Percentiles rank a stretch among this genome's conserved stretches.
Evolutionary conservation across 2,329 filamentous ascomycete species (phyloP).

Genomic region (Botrytis galanthina): DNA sequence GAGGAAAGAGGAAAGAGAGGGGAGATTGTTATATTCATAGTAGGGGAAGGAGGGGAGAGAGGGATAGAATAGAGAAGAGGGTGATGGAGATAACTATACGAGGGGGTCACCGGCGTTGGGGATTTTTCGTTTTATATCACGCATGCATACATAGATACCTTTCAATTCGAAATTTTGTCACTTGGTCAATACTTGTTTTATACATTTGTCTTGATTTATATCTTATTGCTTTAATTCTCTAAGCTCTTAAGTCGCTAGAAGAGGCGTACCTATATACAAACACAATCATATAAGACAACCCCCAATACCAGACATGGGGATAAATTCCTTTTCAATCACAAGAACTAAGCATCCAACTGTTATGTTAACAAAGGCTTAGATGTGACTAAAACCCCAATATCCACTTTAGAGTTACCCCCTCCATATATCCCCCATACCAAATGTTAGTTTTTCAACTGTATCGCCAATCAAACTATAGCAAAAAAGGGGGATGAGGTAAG

Average conservation of each 20-base stretch:
- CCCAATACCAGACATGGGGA: background rate
- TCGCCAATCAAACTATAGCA: background rate
- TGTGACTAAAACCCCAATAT: background rate
- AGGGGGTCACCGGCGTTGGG: background rate
- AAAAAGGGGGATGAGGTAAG: background rate
- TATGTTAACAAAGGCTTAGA: background rate
- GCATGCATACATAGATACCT: background rate
- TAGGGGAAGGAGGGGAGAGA: too few relatives aligned
- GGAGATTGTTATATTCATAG: background rate
- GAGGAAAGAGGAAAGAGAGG: background rate
- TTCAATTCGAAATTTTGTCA: background rate
- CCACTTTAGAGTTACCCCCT: background rate
- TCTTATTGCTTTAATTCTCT: rapidly evolving
- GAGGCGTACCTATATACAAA: background rate
- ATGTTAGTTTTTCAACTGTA: background rate
- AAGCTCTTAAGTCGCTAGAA: background rate
- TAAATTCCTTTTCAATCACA: background rate
- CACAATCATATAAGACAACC: background rate
- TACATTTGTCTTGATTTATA: background rate
- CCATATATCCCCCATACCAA: background rate
- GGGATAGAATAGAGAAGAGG: background rate
- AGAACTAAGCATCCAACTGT: background rate
- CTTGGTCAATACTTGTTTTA: background rate
- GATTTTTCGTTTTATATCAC: background rate
- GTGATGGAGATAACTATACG: background rate